Conservation (phyloP, 2,329 filamentous ascomycete genomes). For the Phialocephala sp. region DNA sequence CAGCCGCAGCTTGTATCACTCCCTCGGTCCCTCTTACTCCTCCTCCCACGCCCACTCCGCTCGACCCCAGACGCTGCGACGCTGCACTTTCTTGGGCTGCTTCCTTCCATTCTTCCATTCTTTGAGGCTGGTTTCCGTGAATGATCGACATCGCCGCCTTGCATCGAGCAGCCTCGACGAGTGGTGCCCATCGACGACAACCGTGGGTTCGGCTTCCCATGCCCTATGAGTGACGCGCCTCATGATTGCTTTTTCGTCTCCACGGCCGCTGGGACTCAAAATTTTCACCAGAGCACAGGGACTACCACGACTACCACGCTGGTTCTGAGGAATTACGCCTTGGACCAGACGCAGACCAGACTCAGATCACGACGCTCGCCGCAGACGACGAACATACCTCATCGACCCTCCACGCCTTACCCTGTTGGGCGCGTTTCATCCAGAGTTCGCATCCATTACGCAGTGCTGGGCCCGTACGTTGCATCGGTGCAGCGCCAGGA, state of each 20-base stretch:
- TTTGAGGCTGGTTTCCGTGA: neutral
- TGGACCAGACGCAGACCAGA: neutral
- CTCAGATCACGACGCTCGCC: neutral
- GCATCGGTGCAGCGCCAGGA: neutral
- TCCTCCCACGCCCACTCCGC: too few species aligned
- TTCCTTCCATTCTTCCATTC: neutral
- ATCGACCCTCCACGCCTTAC: slow-evolving; percentile 1
- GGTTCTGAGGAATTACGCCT: neutral
- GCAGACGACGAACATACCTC: slow-evolving; percentile 1
- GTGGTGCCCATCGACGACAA: neutral
- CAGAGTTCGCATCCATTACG: neutral
- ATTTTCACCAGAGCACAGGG: slow-evolving; percentile 12
- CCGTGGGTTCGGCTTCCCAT: slow-evolving; percentile 18
- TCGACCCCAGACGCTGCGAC: neutral
- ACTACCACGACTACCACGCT: neutral
- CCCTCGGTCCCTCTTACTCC: too few species aligned
- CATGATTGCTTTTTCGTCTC: slow-evolving; percentile 23
- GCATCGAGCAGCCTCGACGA: slow-evolving; percentile 6
- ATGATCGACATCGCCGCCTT: slow-evolving; percentile 15
- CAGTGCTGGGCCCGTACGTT: neutral
- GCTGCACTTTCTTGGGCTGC: neutral
- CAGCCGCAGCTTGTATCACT: slow-evolving; percentile 7
- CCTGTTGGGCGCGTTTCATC: slow-evolving; percentile 5
- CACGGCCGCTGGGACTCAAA: slow-evolving; percentile 8
- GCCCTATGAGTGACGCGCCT: slow-evolving; percentile 28